A percentile compares a stretch with the other conserved stretches of the same genome.
phyloP scores from a whole-genome alignment of 2,329 filamentous ascomycete species.

The Mycosphaerella arachidis region DNA sequence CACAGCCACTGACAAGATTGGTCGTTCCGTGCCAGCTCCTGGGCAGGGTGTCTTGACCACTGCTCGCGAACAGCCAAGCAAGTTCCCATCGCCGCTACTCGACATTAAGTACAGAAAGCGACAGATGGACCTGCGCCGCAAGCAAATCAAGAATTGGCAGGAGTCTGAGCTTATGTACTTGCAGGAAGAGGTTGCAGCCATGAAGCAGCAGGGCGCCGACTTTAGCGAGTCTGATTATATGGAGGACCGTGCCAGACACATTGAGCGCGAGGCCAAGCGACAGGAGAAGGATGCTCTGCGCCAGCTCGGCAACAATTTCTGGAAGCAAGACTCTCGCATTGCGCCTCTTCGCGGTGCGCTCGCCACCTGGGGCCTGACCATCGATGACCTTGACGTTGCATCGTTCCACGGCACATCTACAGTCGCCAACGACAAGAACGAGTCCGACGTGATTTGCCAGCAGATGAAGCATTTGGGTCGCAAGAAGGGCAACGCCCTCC shows the following conservation, averaged over 20 bases:
- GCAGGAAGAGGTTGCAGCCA: slow-evolving; percentile 85
- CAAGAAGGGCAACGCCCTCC: slow-evolving; percentile 89
- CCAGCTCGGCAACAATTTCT: slow-evolving; percentile 97
- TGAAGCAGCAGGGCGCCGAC: slow-evolving; percentile 67
- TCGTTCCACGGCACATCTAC: slow-evolving; percentile 99
- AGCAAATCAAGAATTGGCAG: slow-evolving; percentile 94
- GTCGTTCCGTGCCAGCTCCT: slow-evolving; percentile 91
- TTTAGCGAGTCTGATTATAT: slow-evolving; percentile 83
- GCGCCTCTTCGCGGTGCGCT: slow-evolving; percentile 92
- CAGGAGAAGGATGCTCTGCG: slow-evolving; percentile 91
- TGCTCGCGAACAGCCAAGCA: slow-evolving; percentile 82
- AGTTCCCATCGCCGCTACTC: slow-evolving; percentile 89
- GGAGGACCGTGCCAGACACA: slow-evolving; percentile 77
- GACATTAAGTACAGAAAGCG: slow-evolving; percentile 97
- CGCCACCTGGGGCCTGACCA: slow-evolving; percentile 95
- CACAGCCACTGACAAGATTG: slow-evolving; percentile 98
- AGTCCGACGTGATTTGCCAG: slow-evolving; percentile 94
- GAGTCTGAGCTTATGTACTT: slow-evolving; percentile 91
- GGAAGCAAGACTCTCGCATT: slow-evolving; percentile 91
- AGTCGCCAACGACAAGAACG: slow-evolving; percentile 99
- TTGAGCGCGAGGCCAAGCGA: slow-evolving; percentile 78
- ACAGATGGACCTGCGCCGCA: slow-evolving; percentile 89
- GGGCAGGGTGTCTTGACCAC: slow-evolving; percentile 96
- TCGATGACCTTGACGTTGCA: slow-evolving; percentile 90
- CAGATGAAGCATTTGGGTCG: slow-evolving; percentile 93